Evolutionary conservation across 495 filamentous ascomycete species (phyloP).

Genomic region (Hyaloscypha hepaticicola): DNA sequence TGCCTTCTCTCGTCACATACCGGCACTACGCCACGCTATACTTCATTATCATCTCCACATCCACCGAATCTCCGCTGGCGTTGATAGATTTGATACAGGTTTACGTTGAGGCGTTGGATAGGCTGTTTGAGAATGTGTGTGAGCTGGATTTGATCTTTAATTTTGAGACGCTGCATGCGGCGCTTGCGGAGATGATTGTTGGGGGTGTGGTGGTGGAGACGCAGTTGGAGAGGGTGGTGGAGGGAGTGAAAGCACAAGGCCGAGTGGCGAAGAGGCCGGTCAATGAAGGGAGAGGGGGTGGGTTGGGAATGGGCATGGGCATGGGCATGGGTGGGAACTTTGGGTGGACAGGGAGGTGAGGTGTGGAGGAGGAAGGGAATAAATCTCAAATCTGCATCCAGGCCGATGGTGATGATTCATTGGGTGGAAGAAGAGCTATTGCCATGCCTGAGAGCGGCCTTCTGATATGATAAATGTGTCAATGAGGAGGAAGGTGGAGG

Average conservation of each 20-base stretch:
- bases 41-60: conserved; percentile 98
- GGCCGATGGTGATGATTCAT: no score
- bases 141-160: conserved; percentile 98
- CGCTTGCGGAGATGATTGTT: conserved; percentile 90
- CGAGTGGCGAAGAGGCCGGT: conserved; percentile 69
- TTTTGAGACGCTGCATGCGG: conserved; percentile 93
- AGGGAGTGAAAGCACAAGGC: conserved; percentile 78
- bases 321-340: conserved; percentile 56
- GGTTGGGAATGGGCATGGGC: conserved; percentile 39
- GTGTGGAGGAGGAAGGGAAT: background rate
- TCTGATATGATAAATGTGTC: no score
- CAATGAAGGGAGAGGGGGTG: conserved; percentile 48
- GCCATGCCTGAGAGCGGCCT: no score
- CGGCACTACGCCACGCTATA: conserved; percentile 97
- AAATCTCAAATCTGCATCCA: no score
- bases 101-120: conserved; percentile 92
- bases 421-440: no score
- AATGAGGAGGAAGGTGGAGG: no score
- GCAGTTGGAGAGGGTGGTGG: conserved; percentile 79
- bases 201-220: conserved; percentile 97
- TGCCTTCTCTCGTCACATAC: conserved; percentile 95
- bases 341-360: conserved; percentile 56
- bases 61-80: conserved; percentile 92
- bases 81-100: conserved; percentile 97
- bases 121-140: conserved; percentile 96